Conservation (phyloP, 345 rosid species). For the Sonneratia caseolaris region DNA sequence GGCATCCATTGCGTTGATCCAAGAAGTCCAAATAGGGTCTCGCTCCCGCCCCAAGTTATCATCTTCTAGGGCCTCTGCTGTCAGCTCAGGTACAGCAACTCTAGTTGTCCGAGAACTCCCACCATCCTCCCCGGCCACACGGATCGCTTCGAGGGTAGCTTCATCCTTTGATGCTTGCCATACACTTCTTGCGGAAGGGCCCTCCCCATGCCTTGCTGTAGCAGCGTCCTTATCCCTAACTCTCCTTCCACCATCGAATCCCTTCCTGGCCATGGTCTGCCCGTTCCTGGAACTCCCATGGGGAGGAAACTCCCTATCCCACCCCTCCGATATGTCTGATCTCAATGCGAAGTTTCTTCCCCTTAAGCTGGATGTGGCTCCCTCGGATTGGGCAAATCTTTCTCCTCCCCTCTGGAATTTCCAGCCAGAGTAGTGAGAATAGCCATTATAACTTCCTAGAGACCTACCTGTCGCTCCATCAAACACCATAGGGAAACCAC, state of each 20-base stretch:
- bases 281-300: slow-evolving; percentile 66
- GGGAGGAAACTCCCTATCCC: slow-evolving; percentile 59
- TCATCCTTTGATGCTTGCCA: slow-evolving; percentile 99
- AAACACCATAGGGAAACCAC: slow-evolving; percentile 44
- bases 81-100: slow-evolving; percentile 61
- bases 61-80: slow-evolving; percentile 75
- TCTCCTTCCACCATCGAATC: slow-evolving; percentile 57
- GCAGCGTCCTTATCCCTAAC: slow-evolving; percentile 75
- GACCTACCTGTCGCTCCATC: slow-evolving; percentile 55
- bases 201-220: slow-evolving; percentile 74
- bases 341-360: slow-evolving; percentile 75
- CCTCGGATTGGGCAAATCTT: slow-evolving; percentile 64
- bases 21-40: slow-evolving; percentile 76
- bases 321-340: slow-evolving; percentile 45
- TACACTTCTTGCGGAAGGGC: slow-evolving; percentile 97
- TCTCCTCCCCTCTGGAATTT: slow-evolving; percentile 33
- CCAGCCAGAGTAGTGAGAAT: slow-evolving; percentile 46
- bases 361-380: slow-evolving; percentile 39
- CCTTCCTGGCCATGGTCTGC: slow-evolving; percentile 53
- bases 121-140: slow-evolving; percentile 90
- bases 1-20: slow-evolving; percentile 95
- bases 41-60: slow-evolving; percentile 59
- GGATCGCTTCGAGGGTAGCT: slow-evolving; percentile 96
- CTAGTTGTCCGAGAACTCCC: slow-evolving; percentile 50
- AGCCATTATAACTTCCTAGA: slow-evolving; percentile 59